Percentiles rank a stretch among this genome's conserved stretches.
These are phyloP conservation scores for Aspergillus funiculosus DNA, from an alignment of 495 filamentous ascomycete species.

Conservation along the genomic window DNA sequence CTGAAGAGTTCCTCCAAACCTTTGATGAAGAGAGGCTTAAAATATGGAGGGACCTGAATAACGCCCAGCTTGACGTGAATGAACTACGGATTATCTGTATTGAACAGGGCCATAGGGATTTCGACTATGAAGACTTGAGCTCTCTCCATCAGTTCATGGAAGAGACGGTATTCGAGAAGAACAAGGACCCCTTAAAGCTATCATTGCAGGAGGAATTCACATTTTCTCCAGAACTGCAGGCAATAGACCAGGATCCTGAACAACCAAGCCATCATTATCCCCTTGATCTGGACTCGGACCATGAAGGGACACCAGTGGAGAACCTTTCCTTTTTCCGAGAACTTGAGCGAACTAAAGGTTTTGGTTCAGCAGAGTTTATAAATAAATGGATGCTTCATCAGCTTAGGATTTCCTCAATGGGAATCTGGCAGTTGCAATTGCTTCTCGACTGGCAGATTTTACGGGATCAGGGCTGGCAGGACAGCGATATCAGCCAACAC, in stretches of 20 bases:
- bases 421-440: conserved; percentile 25
- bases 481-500: conserved; percentile 23
- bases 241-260: not conserved
- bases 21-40: conserved; percentile 18
- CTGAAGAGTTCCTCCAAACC: conserved; percentile 20
- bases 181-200: conserved; percentile 3
- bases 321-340: conserved; percentile 17
- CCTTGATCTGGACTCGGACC: not conserved
- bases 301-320: conserved; percentile 8
- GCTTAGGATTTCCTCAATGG: conserved; percentile 25
- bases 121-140: conserved; percentile 9
- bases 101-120: conserved; percentile 14
- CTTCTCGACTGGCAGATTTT: conserved; percentile 18
- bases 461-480: conserved; percentile 18
- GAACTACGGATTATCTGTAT: conserved; percentile 17
- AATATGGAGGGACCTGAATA: conserved; percentile 19
- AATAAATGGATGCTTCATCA: conserved; percentile 32
- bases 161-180: not conserved
- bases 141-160: conserved; percentile 1
- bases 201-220: not conserved
- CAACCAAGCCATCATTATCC: not conserved
- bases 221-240: not conserved
- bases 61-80: conserved; percentile 18
- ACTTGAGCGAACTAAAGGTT: not conserved
- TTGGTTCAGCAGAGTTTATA: conserved; percentile 20